Conservation (phyloP, 164 flowering plant genomes). For the Protea cynaroides region DNA sequence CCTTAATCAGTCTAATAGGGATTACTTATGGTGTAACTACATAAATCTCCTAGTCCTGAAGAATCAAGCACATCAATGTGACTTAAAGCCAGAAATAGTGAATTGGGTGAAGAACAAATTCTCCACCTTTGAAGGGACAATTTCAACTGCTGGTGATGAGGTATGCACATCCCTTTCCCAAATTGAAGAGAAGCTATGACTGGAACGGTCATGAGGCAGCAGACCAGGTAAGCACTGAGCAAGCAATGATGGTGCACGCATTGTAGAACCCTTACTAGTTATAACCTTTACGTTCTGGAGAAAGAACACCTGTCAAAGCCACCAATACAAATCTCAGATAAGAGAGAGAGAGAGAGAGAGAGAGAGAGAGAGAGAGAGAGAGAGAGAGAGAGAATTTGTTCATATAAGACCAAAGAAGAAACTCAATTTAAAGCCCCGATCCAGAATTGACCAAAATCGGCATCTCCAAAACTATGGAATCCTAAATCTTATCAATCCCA, state of each 20-base stretch:
- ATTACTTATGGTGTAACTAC: not conserved
- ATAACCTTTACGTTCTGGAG: not conserved
- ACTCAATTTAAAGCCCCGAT: too few species aligned
- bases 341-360: not conserved
- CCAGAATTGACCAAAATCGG: too few species aligned
- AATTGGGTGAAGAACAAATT: too few species aligned
- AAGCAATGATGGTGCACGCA: constrained; percentile 77
- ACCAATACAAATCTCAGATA: constrained; percentile 4
- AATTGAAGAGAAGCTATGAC: constrained; percentile 35
- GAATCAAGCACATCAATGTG: not conserved
- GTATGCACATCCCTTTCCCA: constrained; percentile 59
- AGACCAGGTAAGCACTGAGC: constrained; percentile 81
- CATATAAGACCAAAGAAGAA: not conserved
- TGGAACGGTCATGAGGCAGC: constrained; percentile 51
- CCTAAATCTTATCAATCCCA: too few species aligned
- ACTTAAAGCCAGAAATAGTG: too few species aligned
- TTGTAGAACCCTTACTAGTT: constrained; percentile 22
- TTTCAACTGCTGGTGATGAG: constrained; percentile 84
- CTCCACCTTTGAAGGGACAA: constrained; percentile 86
- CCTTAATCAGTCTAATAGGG: not conserved
- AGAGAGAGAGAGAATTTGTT: too few species aligned
- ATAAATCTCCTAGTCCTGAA: not conserved
- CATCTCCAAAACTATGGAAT: too few species aligned
- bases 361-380: too few species aligned
- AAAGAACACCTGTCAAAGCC: constrained; percentile 2